Evolutionary conservation across 2,329 filamentous ascomycete species (phyloP).

Genomic region (Exophiala xenobiotica): DNA sequence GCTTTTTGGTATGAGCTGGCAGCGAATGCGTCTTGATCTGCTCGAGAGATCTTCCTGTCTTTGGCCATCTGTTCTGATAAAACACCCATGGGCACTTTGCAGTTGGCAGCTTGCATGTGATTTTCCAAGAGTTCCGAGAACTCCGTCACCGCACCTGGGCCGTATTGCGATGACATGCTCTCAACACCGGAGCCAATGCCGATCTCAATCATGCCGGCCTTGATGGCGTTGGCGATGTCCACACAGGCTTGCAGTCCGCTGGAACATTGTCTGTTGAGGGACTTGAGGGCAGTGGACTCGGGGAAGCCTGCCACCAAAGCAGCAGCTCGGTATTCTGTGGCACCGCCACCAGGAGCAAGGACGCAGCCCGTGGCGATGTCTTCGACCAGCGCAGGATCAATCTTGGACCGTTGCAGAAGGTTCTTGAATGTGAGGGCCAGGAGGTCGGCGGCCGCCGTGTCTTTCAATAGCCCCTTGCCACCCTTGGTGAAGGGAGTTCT

Average conservation of each 20-base stretch:
- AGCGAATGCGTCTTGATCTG: slow-evolving; percentile 85
- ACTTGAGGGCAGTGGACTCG: slow-evolving; percentile 77
- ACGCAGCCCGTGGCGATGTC: slow-evolving; percentile 92
- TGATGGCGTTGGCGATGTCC: slow-evolving; percentile 92
- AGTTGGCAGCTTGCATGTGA: slow-evolving; percentile 82
- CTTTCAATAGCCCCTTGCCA: slow-evolving; percentile 92
- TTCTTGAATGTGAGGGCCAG: slow-evolving; percentile 79
- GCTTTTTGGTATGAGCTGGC: slow-evolving; percentile 93
- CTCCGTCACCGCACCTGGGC: slow-evolving; percentile 82
- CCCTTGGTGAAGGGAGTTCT: slow-evolving; percentile 91
- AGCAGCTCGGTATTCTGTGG: slow-evolving; percentile 94
- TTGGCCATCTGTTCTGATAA: slow-evolving; percentile 94
- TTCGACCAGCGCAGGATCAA: slow-evolving; percentile 84
- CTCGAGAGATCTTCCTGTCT: slow-evolving; percentile 70
- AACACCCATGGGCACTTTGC: slow-evolving; percentile 95
- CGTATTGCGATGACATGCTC: slow-evolving; percentile 93
- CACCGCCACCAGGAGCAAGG: slow-evolving; percentile 86
- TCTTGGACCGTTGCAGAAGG: slow-evolving; percentile 78
- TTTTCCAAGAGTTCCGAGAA: slow-evolving; percentile 86
- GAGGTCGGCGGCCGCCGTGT: slow-evolving; percentile 82
- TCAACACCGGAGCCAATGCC: slow-evolving; percentile 94
- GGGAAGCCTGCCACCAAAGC: slow-evolving; percentile 89
- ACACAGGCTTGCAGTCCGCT: slow-evolving; percentile 89
- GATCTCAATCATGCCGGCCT: slow-evolving; percentile 87
- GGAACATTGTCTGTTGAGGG: slow-evolving; percentile 91